Evolutionary conservation across 1,139 yeast genomes (phyloP), one percentile per base, ranked within the genome.

Genomic region (Kodamaea ohmeri): DNA sequence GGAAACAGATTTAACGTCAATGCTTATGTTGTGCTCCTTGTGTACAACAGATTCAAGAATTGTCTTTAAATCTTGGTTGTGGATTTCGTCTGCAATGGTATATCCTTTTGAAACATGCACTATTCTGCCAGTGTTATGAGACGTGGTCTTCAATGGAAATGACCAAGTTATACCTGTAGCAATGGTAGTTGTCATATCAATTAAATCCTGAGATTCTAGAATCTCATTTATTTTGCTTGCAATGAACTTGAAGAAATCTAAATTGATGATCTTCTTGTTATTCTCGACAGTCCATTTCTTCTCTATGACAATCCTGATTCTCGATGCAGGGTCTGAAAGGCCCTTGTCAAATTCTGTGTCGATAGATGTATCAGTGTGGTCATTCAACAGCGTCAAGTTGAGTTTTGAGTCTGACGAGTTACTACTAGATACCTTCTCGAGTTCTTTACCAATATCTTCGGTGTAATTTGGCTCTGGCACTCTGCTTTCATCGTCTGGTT

Each of bases 101-200:
- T 70, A 78, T 3, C 83, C 83, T 53, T 78, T 78, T 27, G 76
- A 70, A 34, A 74, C 76, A 41, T 62, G 63, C 21, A 61, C 60
- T 27, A 78, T 63, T 25, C 55, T 61, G 1, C 79, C 83, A 24
- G 64, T 61, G 50, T 73, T 71, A 42, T 68, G 66, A 12, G 57
- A 47, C 1, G 66, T 62, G 44, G 76, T 75, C 12, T 60, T 57
- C 36, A 78, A 59, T 0, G 83, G 81, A 51, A 78, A 78, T 4
- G 80, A 73, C 82, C 83, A 77, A n/a, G 79, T 68, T 32, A 76
- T 58, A 3, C 80, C 81, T 3, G 73, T 61, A 25, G 61, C 59
- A 22, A 76, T 62, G 2, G 44, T 32, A 4, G 34, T 24, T 15
- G 40, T 42, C 6, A 40, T 32, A 19, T 39, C 40, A 12, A 67